phyloP scores from a whole-genome alignment of 2,329 filamentous ascomycete species.

The Chrysoporthe deuterocubensis region DNA sequence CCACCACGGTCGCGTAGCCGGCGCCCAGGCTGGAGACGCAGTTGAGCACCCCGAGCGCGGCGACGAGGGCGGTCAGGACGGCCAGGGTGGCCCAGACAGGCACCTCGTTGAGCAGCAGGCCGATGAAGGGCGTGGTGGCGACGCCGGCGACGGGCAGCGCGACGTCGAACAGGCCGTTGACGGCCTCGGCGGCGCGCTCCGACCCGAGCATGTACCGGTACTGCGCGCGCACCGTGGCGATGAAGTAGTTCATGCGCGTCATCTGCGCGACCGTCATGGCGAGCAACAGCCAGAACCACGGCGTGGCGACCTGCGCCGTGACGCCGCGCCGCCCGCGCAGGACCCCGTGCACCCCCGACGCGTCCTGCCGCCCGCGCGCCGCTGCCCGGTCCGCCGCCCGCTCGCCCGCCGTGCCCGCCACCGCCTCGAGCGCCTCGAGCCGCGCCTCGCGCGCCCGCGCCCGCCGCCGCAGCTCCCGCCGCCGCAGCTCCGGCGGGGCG shows the following conservation, averaged over 20 bases:
- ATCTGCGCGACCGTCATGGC: conserved; percentile 64
- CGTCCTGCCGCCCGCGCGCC: conserved; percentile 53
- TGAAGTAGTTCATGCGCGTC: conserved; percentile 71
- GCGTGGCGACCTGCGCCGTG: conserved; percentile 65
- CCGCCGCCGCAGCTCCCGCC: conserved; percentile 46
- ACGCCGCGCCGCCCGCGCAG: conserved; percentile 66
- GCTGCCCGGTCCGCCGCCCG: conserved; percentile 62
- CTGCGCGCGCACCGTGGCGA: conserved; percentile 71
- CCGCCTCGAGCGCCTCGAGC: conserved; percentile 64
- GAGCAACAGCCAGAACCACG: conserved; percentile 75
- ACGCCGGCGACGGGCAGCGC: conserved; percentile 71
- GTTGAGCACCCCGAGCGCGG: conserved; percentile 66
- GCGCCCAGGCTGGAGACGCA: conserved; percentile 54
- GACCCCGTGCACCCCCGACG: conserved; percentile 72
- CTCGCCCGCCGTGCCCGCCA: conserved; percentile 61
- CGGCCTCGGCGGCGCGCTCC: conserved; percentile 40
- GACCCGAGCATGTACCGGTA: conserved; percentile 68
- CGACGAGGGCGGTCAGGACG: conserved; percentile 62
- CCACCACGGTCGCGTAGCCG: conserved; percentile 67
- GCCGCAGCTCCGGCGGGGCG: conserved; percentile 33
- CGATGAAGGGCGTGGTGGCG: conserved; percentile 72
- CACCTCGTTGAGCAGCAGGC: conserved; percentile 68
- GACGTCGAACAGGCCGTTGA: conserved; percentile 49
- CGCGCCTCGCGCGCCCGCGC: conserved; percentile 58
- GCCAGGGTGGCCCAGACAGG: conserved; percentile 64